Evolutionary conservation across 1,139 yeast genomes (phyloP).

Genomic region (Diutina scorzettiae): DNA sequence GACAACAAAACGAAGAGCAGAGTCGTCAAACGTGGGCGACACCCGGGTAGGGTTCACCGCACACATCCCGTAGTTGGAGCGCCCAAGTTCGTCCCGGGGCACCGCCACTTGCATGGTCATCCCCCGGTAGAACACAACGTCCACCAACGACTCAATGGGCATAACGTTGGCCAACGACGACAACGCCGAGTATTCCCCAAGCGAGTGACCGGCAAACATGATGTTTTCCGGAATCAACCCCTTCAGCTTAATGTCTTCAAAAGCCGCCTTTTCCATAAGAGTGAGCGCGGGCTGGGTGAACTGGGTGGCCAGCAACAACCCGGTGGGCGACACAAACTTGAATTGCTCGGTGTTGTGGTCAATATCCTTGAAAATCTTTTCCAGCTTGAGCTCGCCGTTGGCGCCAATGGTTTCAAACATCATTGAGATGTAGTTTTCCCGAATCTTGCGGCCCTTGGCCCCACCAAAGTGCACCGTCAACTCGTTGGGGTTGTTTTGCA

Average conservation of each 20-base stretch:
- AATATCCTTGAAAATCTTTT: constrained; percentile 90
- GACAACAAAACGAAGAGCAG: constrained; percentile 90
- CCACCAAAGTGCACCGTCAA: constrained; percentile 96
- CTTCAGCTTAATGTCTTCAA: constrained; percentile 51
- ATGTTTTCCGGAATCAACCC: constrained; percentile 18
- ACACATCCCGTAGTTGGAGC: constrained; percentile 98
- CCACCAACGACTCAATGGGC: constrained; percentile 97
- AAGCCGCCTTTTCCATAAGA: constrained; percentile 97
- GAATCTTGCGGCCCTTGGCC: constrained; percentile 88
- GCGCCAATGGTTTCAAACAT: constrained; percentile 91
- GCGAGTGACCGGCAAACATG: constrained; percentile 97
- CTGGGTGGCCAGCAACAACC: constrained; percentile 94
- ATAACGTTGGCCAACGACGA: constrained; percentile 96
- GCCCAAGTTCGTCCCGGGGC: constrained; percentile 87
- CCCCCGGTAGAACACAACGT: constrained; percentile 98
- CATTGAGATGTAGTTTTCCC: constrained; percentile 93
- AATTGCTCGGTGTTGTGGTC: constrained; percentile 68
- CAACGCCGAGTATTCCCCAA: constrained; percentile 97
- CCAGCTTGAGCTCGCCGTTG: constrained; percentile 75
- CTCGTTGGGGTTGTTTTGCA: constrained; percentile 90
- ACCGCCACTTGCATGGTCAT: constrained; percentile 99
- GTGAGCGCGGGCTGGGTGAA: constrained; percentile 99
- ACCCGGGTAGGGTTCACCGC: constrained; percentile 97
- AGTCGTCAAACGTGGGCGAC: constrained; percentile 77
- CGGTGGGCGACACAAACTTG: constrained; percentile 89